phyloP scores from a whole-genome alignment of 2,329 filamentous ascomycete genomes.

The Verticillium nonalfalfae region DNA sequence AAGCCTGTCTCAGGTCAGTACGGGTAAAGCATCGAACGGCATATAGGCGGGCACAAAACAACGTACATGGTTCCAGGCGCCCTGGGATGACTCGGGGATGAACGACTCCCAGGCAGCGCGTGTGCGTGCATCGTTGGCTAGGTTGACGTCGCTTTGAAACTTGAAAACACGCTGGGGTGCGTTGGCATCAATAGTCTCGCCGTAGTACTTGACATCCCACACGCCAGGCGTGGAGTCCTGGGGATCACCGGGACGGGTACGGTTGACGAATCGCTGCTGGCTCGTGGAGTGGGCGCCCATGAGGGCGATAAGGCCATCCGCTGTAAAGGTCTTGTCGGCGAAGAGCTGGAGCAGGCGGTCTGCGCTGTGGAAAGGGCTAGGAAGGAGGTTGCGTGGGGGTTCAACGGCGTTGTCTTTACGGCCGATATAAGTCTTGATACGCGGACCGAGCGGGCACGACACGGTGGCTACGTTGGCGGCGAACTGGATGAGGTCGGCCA shows the following conservation, averaged over 20 bases:
- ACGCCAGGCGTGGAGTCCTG: constrained; percentile 46
- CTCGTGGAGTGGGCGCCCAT: constrained; percentile 48
- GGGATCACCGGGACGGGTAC: constrained; percentile 30
- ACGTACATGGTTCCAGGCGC: constrained; percentile 33
- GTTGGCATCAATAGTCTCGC: constrained; percentile 24
- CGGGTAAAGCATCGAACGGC: too few species aligned
- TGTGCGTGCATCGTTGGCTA: constrained; percentile 29
- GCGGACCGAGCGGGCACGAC: constrained; percentile 36
- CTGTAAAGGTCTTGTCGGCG: constrained; percentile 44
- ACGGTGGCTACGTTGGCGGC: constrained; percentile 43
- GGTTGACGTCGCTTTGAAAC: constrained; percentile 33
- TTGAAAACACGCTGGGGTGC: constrained; percentile 29
- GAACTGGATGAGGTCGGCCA: constrained; percentile 50
- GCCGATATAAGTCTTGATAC: constrained; percentile 43
- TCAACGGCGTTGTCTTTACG: constrained; percentile 35
- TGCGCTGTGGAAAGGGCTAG: constrained; percentile 34
- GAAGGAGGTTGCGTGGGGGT: constrained; percentile 34
- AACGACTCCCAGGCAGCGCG: constrained; percentile 30
- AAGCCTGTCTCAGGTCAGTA: constrained; percentile 27
- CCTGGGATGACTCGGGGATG: constrained; percentile 22
- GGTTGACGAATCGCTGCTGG: constrained; percentile 38
- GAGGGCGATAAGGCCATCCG: constrained; percentile 44
- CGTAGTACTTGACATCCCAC: constrained; percentile 47
- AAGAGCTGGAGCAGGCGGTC: constrained; percentile 42
- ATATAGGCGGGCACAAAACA: too few species aligned